Base-by-base conservation (phyloP, 108 stramenopile species). In the Stephanodiscus triporus region DNA sequence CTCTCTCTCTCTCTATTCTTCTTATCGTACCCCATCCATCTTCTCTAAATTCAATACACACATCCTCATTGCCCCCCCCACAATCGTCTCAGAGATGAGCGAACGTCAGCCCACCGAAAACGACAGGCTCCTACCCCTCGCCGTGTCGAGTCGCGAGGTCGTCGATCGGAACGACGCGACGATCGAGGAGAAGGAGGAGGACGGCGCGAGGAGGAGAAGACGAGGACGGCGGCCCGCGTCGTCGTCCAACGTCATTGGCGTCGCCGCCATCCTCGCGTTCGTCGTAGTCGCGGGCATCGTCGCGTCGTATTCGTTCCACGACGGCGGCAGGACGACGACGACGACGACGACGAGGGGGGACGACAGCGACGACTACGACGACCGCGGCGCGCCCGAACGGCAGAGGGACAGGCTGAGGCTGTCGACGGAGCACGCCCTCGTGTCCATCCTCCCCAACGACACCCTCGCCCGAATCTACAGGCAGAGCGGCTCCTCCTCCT, bases 71-170 rank as follows among this genome's bases (percentile, higher is more conserved):
- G n/a, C n/a, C n/a, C n/a, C n/a, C n/a, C n/a, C n/a, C n/a, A n/a
- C n/a, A n/a, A 34, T 7, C 20, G 11, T 24, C 11, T 56, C 6
- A 49, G 6, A 49, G 48, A 49, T 49, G 48, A 19, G 48, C 48
- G 48, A 49, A 49, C 54, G 23, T 2, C 54, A 30, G n/a, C 30
- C 66, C 30, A 73, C 72, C 20, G 72, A 75, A 37, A 75, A 59
- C 36, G 66, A 75, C 40, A 51, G 67, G 9, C 66, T 75, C 9
- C 66, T 68, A 17, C 45, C 56, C 36, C n/a, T 24, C 0, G 36
- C 29, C 51, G 22, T 23, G 2, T 55, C 54, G 6, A 19, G 23
- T 55, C 54, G 2, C 54, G 23, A 19, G 40, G 57, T 3, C 23
- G 16, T 17, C 14, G 57, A 22, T 9, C 51, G 51, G 6, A 68